Percentiles rank a stretch among this genome's conserved stretches.
phyloP scores from a whole-genome alignment of 805 yeast genomes.

The Pichia exigua region DNA sequence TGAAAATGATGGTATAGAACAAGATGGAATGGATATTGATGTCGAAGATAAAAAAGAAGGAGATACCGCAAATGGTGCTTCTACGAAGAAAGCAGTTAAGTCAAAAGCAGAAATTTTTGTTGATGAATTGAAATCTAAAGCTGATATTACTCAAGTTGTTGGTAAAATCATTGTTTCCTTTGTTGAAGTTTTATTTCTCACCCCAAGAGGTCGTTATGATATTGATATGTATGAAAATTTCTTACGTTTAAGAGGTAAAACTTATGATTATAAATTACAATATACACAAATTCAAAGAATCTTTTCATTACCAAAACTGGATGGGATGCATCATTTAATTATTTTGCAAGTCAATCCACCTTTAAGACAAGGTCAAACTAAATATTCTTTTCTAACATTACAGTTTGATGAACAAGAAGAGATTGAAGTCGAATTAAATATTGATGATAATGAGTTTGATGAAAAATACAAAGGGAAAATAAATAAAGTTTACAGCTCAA shows the following conservation, averaged over 20 bases:
- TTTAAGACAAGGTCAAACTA: constrained; percentile 94
- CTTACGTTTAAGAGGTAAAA: constrained; percentile 90
- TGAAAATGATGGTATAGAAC: constrained; percentile 28
- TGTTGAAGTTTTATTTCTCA: constrained; percentile 81
- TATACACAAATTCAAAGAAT: constrained; percentile 85
- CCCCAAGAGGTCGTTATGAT: constrained; percentile 98
- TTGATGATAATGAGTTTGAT: constrained; percentile 76
- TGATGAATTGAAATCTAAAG: constrained; percentile 85
- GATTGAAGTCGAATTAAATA: constrained; percentile 79
- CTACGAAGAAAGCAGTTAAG: constrained; percentile 37
- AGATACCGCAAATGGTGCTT: constrained; percentile 16
- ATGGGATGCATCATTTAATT: constrained; percentile 81
- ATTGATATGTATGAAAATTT: constrained; percentile 86
- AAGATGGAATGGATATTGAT: constrained; percentile 18
- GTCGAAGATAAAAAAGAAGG: constrained; percentile 21
- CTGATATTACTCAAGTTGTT: constrained; percentile 88
- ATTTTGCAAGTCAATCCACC: constrained; percentile 95
- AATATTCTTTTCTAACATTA: constrained; percentile 84
- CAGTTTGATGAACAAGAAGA: constrained; percentile 90
- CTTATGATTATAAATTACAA: constrained; percentile 93
- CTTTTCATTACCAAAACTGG: constrained; percentile 89
- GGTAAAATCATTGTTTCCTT: constrained; percentile 95
- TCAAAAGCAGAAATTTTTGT: constrained; percentile 80
- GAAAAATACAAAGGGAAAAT: constrained; percentile 66
- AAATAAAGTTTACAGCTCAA: constrained; percentile 62